phyloP scores from a whole-genome alignment of 164 flowering plant genomes.

The Euptelea pleiosperma region DNA sequence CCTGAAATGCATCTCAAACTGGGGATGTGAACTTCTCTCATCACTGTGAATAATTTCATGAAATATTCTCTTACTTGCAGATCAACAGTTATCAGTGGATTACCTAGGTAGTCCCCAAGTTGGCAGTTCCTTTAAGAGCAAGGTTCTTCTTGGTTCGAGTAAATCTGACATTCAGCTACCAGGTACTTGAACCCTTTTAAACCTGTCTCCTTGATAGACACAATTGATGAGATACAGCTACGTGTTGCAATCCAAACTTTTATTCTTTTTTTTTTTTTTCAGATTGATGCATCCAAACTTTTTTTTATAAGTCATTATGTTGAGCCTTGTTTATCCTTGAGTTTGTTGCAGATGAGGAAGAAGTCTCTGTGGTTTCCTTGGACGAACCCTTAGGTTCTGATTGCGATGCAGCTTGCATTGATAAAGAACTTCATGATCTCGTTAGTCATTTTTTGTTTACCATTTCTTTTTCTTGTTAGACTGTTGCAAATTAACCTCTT shows the following conservation, averaged over 20 bases:
- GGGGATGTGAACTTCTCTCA: not conserved
- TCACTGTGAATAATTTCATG: not conserved
- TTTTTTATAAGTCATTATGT: not conserved
- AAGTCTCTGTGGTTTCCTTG: conserved; percentile 50
- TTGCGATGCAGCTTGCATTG: conserved; percentile 32
- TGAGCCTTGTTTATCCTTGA: not conserved
- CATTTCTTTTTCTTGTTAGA: not conserved
- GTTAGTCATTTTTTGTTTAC: conserved; percentile 38
- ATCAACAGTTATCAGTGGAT: conserved; percentile 22
- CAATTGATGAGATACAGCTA: not conserved
- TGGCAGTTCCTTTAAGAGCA: conserved; percentile 35
- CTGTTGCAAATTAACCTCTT: not conserved
- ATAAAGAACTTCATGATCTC: conserved; percentile 52
- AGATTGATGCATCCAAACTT: too few species aligned
- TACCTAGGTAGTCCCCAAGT: conserved; percentile 21
- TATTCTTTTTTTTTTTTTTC: too few species aligned
- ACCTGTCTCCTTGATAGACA: not conserved
- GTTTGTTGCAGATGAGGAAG: conserved; percentile 52
- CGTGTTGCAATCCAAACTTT: too few species aligned
- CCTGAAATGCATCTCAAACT: not conserved
- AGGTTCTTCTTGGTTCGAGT: conserved; percentile 31
- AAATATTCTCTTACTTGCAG: conserved; percentile 29
- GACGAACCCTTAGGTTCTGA: conserved; percentile 37
- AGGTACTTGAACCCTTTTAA: conserved; percentile 37
- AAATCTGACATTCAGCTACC: conserved; percentile 61